Conservation (phyloP, 805 yeast species). For the Saccharomycodes ludwigii region DNA sequence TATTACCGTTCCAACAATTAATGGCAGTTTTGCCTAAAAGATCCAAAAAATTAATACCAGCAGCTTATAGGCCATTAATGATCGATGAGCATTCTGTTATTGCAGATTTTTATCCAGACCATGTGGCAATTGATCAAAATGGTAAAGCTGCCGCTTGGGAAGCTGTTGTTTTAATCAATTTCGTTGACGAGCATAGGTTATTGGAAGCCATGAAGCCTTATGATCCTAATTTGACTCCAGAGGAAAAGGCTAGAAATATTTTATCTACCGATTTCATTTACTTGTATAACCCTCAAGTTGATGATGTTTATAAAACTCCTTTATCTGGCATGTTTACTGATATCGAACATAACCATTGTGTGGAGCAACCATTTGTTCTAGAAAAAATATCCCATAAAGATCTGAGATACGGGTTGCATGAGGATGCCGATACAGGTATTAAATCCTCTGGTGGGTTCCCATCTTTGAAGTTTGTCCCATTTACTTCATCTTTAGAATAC, state of each 20-base stretch:
- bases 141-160: constrained; percentile 98
- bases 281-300: constrained; percentile 64
- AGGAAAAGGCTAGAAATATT: constrained; percentile 61
- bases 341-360: constrained; percentile 68
- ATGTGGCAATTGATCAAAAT: constrained; percentile 79
- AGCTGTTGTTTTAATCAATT: constrained; percentile 85
- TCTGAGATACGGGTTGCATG: constrained; percentile 43
- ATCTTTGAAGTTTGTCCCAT: constrained; percentile 58
- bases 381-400: constrained; percentile 32
- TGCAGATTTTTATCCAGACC: constrained; percentile 78
- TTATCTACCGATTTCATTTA: constrained; percentile 62
- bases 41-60: constrained; percentile 69
- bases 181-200: constrained; percentile 76
- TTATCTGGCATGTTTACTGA: constrained; percentile 66
- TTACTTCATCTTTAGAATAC: constrained; percentile 36
- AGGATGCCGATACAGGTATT: constrained; percentile 59
- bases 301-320: constrained; percentile 59
- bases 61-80: constrained; percentile 70
- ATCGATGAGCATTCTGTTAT: constrained; percentile 78
- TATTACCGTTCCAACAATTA: constrained; percentile 86
- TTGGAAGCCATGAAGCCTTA: constrained; percentile 59
- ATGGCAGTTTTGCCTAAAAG: constrained; percentile 97
- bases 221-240: constrained; percentile 49
- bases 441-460: constrained; percentile 85
- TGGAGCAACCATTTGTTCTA: constrained; percentile 42